Evolutionary conservation across 2,329 filamentous ascomycete genomes (phyloP), one percentile per base, ranked within the genome.

Genomic region (Aspergillus pseudoterreus): DNA sequence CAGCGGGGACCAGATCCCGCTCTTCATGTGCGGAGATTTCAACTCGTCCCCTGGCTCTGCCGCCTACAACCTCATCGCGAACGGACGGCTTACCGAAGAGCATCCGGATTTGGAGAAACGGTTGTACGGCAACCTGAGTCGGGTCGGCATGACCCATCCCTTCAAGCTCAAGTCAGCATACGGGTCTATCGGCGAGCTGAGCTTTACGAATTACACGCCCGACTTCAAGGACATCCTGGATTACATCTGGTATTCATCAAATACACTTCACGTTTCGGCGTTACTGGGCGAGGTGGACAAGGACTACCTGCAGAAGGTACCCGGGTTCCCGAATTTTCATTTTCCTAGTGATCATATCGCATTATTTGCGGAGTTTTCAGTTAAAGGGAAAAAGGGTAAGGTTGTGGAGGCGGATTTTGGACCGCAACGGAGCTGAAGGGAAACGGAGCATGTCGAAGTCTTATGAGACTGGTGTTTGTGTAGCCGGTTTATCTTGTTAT

Each of bases 161-260:
- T 99, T 97, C 77, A 92, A 87, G 65, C 78, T 99, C 59, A 90
- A 94, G 65, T 96, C 94, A 19, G 86, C 91, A 3, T 99, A 99
- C 70, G 83, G 83, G 33, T 83, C 88, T 57, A 86, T 95, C 47
- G 88, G 91, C 52, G 90, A 96, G 68, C 76, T 97, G 62, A 84
- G 85, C 4, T 99, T 96, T 71, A 99, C 94, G 43, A 99, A 99
- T 73, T 99, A 97, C 73, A 95, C 91, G 12, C 92, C 94, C 1
- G 84, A 85, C n/a, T 99, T 96, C 74, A 83, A 84, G 47, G 92
- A 91, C 56, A 89, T 95, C 51, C 88, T 99, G 60, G 94, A 99
- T 70, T 96, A 97, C 72, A 90, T 99, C 64, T 97, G 92, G 91
- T 99, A 95, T 73, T 92, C 91, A 51, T 92, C 90, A 52, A 96